Percentiles rank a stretch among this genome's conserved stretches.
Conservation (phyloP, 2,329 filamentous ascomycete genomes). For the Pseudogymnoascus sp. region DNA sequence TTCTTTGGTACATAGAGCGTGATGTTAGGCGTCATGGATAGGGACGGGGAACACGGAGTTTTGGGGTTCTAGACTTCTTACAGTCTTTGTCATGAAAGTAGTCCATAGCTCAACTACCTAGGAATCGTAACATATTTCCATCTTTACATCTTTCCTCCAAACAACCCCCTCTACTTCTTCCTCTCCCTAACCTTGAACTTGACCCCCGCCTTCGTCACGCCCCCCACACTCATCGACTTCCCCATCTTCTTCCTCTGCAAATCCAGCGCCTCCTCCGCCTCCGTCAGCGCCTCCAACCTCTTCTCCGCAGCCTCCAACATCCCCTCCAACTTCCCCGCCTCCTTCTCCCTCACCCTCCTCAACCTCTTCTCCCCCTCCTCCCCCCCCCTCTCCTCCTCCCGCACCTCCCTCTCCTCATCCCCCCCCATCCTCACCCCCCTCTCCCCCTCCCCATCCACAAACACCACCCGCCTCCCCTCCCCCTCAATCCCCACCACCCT, state of each 20-base stretch:
- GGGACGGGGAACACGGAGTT: neutral
- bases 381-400: conserved; percentile 21
- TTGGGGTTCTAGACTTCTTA: neutral
- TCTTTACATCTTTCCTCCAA: neutral
- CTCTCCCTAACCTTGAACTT: conserved; percentile 55
- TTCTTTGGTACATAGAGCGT: neutral
- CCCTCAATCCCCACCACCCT: conserved; percentile 35
- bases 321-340: conserved; percentile 40
- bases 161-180: conserved; percentile 36
- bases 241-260: conserved; percentile 55
- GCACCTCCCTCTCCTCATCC: conserved; percentile 14
- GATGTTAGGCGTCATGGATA: neutral
- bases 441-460: conserved; percentile 26
- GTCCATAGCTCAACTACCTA: neutral
- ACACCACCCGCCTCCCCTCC: conserved; percentile 28
- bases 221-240: conserved; percentile 53
- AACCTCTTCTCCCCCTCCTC: conserved; percentile 26
- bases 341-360: conserved; percentile 34
- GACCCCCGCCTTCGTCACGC: conserved; percentile 49
- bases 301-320: conserved; percentile 43
- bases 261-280: conserved; percentile 49
- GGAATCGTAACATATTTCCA: neutral
- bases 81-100: neutral
- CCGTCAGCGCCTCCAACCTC: conserved; percentile 46
- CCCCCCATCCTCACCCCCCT: conserved; percentile 13